Percentiles rank a stretch among this genome's conserved stretches.
phyloP scores from a whole-genome alignment of 331 rosid species.

The Saraca asoca region DNA sequence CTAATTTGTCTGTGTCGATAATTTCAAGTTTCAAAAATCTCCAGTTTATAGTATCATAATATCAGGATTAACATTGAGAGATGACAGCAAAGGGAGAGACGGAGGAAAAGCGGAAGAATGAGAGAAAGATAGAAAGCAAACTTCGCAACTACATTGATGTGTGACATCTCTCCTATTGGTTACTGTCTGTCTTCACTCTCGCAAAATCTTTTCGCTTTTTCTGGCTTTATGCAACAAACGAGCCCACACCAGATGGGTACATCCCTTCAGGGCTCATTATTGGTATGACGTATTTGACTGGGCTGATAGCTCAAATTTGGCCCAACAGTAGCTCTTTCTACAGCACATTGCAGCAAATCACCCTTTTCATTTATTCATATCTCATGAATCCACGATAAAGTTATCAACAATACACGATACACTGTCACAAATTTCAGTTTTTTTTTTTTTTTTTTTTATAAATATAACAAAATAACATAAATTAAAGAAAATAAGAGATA shows the following conservation, averaged over 20 bases:
- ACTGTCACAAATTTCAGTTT: too few relatives aligned
- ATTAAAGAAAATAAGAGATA: too few relatives aligned
- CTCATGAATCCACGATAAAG: too few relatives aligned
- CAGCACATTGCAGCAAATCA: too few relatives aligned
- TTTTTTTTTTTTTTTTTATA: too few relatives aligned
- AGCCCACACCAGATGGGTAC: constrained; percentile 2
- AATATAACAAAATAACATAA: too few relatives aligned
- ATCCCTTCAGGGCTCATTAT: neutral
- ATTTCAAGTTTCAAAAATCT: constrained; percentile 25
- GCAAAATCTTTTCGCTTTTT: neutral
- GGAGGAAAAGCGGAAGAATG: neutral
- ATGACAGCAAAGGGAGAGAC: neutral
- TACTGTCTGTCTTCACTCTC: neutral
- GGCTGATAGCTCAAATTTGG: neutral
- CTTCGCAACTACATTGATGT: constrained; percentile 1
- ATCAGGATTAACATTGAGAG: neutral
- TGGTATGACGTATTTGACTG: neutral
- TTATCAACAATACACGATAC: too few relatives aligned
- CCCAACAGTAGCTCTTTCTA: constrained; percentile 12
- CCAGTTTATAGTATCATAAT: neutral
- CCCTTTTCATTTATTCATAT: too few relatives aligned
- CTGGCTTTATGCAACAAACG: constrained; percentile 13
- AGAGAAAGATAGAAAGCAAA: constrained; percentile 13
- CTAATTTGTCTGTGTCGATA: constrained; percentile 34
- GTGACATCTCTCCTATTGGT: neutral